phyloP scores from a whole-genome alignment of 1,284 basidiomycete species.

The Anthracocystis panici-leucophaei region DNA sequence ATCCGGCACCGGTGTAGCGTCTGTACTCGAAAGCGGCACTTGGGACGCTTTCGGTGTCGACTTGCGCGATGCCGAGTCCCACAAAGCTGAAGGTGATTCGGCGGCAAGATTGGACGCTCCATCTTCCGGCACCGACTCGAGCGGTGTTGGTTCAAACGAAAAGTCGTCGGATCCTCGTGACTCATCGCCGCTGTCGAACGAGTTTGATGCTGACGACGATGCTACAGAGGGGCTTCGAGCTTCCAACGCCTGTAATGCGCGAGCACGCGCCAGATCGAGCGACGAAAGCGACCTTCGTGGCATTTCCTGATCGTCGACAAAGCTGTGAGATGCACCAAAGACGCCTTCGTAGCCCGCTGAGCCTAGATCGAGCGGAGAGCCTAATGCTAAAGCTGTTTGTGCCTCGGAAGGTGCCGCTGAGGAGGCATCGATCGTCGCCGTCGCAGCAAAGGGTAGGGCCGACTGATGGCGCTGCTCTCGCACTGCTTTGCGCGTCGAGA shows the following conservation, averaged over 20 bases:
- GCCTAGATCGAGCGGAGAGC: constrained; percentile 44
- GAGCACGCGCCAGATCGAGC: constrained; percentile 40
- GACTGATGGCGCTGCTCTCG: constrained; percentile 36
- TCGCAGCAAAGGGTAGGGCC: constrained; percentile 1
- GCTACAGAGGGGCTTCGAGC: constrained; percentile 20
- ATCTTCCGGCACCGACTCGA: constrained; percentile 43
- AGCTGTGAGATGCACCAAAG: constrained; percentile 30
- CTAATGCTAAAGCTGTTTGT: constrained; percentile 22
- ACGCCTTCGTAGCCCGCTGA: constrained; percentile 30
- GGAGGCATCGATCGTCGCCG: not conserved
- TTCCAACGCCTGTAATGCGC: constrained; percentile 33
- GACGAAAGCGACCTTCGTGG: constrained; percentile 35
- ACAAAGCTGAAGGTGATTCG: constrained; percentile 10
- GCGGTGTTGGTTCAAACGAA: constrained; percentile 41
- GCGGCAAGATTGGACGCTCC: not conserved
- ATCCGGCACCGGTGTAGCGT: constrained; percentile 18
- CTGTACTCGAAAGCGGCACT: constrained; percentile 8
- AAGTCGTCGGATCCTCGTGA: constrained; percentile 36
- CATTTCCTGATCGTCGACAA: constrained; percentile 10
- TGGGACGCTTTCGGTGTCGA: constrained; percentile 35
- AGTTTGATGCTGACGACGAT: constrained; percentile 8
- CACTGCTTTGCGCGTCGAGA: constrained; percentile 34
- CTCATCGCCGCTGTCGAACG: constrained; percentile 32
- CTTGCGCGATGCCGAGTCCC: constrained; percentile 31
- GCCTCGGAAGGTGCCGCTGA: not conserved